Evolutionary conservation across 257 asterid species (phyloP), one percentile per base, ranked within the genome.

Genomic region (Przewalskia tangutica): DNA sequence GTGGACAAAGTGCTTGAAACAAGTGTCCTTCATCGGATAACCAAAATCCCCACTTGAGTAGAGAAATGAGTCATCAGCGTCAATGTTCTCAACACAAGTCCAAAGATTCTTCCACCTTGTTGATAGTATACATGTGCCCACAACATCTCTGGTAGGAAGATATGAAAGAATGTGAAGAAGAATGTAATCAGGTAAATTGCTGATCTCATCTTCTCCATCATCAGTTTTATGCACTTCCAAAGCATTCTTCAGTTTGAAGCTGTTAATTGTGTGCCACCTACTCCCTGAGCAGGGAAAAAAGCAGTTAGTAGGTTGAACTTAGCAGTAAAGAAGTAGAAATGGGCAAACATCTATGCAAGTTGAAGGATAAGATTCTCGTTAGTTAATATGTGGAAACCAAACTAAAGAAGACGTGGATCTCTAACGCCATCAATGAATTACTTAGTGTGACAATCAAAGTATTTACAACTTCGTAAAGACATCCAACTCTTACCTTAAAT

Each of bases 111-210:
- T 86, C 92, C 94, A 90, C 62, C 92, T 82, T 77, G 85, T 89
- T 54, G 94, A 86, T 65, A 90, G 60, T 70, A 86, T 84, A 64
- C 89, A 83, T 7, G 91, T 90, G 46, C 87, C 84, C 58, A 89
- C 91, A 75, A 86, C 91, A 27, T 90, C 90, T 62, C 86, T 87
- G n/a, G 92, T 89, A 32, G 90, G 85, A 63, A 90, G 88, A 88
- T 82, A 89, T 7, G 92, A 87, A 78, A 90, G 87, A 81, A 90
- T 88, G 23, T 87, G 89, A 59, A 85, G 88, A 84, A 90, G 89
- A 81, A 90, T 81, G 62, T 83, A 76, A 77, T 90, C 90, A 17
- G 92, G 94, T 51, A 90, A 86, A 81, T 67, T 85, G 85, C 92
- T 90, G 60, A 89, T 87, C 50, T 56, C 78, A 77, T 88, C 91